phyloP scores from a whole-genome alignment of 441 rosid species.

The Adansonia rubrostipa region DNA sequence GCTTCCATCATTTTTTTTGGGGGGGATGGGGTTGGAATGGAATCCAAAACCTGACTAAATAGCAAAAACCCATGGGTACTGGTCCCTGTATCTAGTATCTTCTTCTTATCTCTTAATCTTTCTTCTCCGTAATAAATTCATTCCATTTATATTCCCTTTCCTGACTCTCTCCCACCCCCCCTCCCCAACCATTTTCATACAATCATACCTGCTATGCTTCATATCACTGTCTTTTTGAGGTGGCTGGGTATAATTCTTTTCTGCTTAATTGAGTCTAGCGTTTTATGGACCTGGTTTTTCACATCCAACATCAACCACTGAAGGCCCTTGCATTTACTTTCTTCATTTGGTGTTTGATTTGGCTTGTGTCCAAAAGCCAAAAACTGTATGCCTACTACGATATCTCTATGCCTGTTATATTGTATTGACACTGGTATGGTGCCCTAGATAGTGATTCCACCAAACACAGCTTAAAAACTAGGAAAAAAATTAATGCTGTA shows the following conservation, averaged over 20 bases:
- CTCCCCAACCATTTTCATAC: background rate
- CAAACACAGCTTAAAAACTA: conserved; percentile 1
- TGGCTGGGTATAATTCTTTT: background rate
- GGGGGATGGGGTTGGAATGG: background rate
- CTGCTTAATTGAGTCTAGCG: background rate
- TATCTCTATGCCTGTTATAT: background rate
- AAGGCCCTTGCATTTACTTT: background rate
- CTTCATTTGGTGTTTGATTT: background rate
- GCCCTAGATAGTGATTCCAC: background rate
- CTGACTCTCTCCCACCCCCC: background rate
- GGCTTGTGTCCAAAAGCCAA: background rate
- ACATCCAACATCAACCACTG: background rate
- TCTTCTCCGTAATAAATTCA: background rate
- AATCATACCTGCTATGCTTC: background rate
- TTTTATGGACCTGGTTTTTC: background rate
- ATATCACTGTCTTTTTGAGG: background rate
- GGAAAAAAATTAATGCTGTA: background rate
- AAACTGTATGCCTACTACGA: background rate
- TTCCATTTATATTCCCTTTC: background rate
- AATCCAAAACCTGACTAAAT: background rate
- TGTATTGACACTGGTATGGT: background rate
- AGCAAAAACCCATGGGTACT: background rate
- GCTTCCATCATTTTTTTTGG: background rate
- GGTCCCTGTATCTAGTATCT: background rate
- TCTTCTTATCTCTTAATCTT: conserved; percentile 8